Conservation (phyloP, 768 basidiomycete species). For the Boletus fagicola region DNA sequence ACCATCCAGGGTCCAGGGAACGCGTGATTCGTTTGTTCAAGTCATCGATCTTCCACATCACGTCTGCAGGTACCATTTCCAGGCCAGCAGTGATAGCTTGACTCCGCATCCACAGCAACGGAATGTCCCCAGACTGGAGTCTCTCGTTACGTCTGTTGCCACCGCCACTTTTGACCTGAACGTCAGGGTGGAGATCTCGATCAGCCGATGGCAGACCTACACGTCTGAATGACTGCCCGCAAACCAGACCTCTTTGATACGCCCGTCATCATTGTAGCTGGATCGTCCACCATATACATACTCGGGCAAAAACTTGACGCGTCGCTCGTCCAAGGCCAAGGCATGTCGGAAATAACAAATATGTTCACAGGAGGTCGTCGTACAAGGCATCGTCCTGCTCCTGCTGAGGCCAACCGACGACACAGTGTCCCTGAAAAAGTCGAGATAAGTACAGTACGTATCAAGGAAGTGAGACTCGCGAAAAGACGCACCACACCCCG, state of each 20-base stretch:
- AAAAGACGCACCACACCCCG: slow-evolving; percentile 40
- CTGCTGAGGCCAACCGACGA: slow-evolving; percentile 43
- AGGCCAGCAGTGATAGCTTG: slow-evolving; percentile 29
- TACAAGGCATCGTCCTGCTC: slow-evolving; percentile 32
- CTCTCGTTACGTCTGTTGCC: slow-evolving; percentile 29
- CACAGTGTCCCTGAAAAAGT: slow-evolving; percentile 42
- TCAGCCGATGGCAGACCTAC: slow-evolving; percentile 20
- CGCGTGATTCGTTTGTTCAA: slow-evolving; percentile 21
- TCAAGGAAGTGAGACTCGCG: not conserved
- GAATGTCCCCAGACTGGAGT: slow-evolving; percentile 30
- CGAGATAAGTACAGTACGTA: not conserved
- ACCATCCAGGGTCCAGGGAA: slow-evolving; percentile 21
- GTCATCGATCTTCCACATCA: slow-evolving; percentile 32
- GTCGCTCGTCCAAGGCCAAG: slow-evolving; percentile 45
- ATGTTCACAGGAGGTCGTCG: slow-evolving; percentile 31
- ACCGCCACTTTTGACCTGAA: slow-evolving; percentile 20
- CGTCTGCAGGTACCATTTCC: slow-evolving; percentile 19
- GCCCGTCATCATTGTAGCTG: slow-evolving; percentile 11
- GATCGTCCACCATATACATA: slow-evolving; percentile 34
- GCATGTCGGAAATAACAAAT: slow-evolving; percentile 47
- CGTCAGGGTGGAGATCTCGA: slow-evolving; percentile 1
- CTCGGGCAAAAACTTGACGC: slow-evolving; percentile 49
- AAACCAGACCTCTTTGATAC: slow-evolving; percentile 45
- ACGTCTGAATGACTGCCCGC: slow-evolving; percentile 40
- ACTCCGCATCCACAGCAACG: slow-evolving; percentile 33